Conservation (phyloP, 2,329 filamentous ascomycete species). For the Chaetomium olivaceum region DNA sequence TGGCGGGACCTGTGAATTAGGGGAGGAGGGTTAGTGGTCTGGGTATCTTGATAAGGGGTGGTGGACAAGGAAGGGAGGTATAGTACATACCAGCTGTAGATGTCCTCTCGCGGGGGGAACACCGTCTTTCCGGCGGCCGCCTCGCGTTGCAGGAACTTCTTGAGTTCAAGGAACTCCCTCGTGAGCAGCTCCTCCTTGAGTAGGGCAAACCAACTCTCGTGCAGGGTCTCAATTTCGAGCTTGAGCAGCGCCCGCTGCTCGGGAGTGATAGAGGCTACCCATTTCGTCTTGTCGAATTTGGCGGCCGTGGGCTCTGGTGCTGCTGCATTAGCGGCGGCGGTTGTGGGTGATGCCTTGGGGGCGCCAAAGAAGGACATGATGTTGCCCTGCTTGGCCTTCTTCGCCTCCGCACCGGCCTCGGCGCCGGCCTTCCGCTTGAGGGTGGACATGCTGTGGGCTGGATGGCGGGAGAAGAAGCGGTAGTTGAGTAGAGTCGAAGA, state of each 20-base stretch:
- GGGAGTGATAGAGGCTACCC: slow-evolving; percentile 74
- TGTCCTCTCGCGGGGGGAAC: slow-evolving; percentile 83
- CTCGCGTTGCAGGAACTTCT: slow-evolving; percentile 82
- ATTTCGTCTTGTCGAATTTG: slow-evolving; percentile 86
- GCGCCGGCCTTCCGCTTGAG: slow-evolving; percentile 67
- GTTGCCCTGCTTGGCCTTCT: slow-evolving; percentile 71
- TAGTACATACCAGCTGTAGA: slow-evolving; percentile 87
- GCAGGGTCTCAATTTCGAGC: slow-evolving; percentile 87
- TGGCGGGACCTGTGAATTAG: slow-evolving; percentile 75
- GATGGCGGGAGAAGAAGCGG: slow-evolving; percentile 1
- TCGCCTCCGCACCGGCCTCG: slow-evolving; percentile 51
- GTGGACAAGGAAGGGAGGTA: neutral
- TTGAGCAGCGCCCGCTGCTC: slow-evolving; percentile 83
- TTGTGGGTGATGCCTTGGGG: slow-evolving; percentile 53
- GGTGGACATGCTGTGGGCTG: slow-evolving; percentile 48
- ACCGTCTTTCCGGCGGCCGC: slow-evolving; percentile 71
- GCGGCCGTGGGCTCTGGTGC: slow-evolving; percentile 38
- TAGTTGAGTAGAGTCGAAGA: slow-evolving; percentile 17
- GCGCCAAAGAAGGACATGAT: slow-evolving; percentile 88
- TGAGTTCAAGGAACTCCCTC: slow-evolving; percentile 81
- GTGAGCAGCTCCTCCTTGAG: slow-evolving; percentile 83
- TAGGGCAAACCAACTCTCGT: slow-evolving; percentile 87
- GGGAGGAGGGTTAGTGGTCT: slow-evolving; percentile 19
- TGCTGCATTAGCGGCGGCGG: slow-evolving; percentile 23
- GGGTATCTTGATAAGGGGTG: neutral